Percentiles rank a stretch among this genome's conserved stretches.
Conservation (phyloP, 2,329 filamentous ascomycete species). For the Dendrostoma leiphaemia region DNA sequence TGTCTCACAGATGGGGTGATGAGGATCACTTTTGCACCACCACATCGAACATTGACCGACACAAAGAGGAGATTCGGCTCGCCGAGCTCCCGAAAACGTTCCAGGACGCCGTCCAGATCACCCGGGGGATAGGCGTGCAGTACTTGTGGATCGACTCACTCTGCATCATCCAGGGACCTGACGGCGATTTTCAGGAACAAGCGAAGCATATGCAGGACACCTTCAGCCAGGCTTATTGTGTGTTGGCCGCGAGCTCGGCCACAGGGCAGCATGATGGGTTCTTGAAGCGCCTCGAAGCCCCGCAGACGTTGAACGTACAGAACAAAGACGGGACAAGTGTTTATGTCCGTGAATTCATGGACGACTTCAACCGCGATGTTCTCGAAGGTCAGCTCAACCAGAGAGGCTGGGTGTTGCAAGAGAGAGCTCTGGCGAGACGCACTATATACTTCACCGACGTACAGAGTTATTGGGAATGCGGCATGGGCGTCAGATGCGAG, state of each 20-base stretch:
- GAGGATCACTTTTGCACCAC: slow-evolving; percentile 8
- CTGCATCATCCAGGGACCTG: slow-evolving; percentile 10
- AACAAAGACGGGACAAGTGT: background rate
- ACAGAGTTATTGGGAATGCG: slow-evolving; percentile 40
- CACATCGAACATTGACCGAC: background rate
- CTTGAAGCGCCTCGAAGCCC: slow-evolving; percentile 11
- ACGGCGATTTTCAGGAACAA: slow-evolving; percentile 21
- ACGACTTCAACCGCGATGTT: slow-evolving; percentile 32
- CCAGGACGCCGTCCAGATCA: slow-evolving; percentile 5
- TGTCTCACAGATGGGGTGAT: slow-evolving; percentile 22
- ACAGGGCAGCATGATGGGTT: slow-evolving; percentile 21
- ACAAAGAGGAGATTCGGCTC: background rate
- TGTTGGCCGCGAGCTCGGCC: slow-evolving; percentile 23
- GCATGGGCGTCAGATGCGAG: slow-evolving; percentile 33
- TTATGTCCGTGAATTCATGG: slow-evolving; percentile 28
- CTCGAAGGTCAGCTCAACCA: slow-evolving; percentile 29
- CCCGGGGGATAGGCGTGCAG: background rate
- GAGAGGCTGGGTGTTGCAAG: slow-evolving; percentile 39
- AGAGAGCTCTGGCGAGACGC: slow-evolving; percentile 32
- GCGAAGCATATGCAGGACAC: slow-evolving; percentile 24
- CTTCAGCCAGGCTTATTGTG: slow-evolving; percentile 25
- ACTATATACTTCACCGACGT: slow-evolving; percentile 35
- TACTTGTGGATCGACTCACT: slow-evolving; percentile 17
- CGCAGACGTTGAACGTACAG: no score
- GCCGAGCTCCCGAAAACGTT: background rate